phyloP scores from a whole-genome alignment of 768 basidiomycete genomes.

The Dioszegia hungarica region DNA sequence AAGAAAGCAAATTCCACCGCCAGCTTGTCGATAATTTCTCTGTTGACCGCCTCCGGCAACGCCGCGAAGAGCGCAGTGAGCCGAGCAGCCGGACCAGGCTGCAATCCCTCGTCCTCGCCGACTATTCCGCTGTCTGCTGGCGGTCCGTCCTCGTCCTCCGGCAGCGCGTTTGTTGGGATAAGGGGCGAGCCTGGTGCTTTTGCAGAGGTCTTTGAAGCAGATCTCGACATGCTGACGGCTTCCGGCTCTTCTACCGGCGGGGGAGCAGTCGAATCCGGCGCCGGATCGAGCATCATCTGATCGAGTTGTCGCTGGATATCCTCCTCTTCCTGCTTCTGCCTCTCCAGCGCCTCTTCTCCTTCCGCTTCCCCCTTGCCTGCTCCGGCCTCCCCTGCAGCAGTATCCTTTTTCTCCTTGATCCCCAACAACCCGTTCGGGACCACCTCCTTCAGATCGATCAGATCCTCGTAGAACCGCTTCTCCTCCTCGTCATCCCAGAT shows the following conservation, averaged over 20 bases:
- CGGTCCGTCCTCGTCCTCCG: conserved; percentile 5
- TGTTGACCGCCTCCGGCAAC: conserved; percentile 89
- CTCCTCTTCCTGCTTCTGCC: conserved; percentile 54
- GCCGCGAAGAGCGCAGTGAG: conserved; percentile 84
- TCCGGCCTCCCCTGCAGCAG: neutral
- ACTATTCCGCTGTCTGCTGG: conserved; percentile 1
- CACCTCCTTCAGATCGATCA: conserved; percentile 84
- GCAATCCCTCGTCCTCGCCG: conserved; percentile 58
- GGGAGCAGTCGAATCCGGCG: conserved; percentile 5
- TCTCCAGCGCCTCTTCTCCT: conserved; percentile 39
- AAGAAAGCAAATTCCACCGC: conserved; percentile 94
- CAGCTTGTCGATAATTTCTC: conserved; percentile 80
- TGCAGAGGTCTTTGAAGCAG: too few relatives aligned
- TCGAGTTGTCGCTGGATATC: conserved; percentile 71
- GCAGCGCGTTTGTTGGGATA: neutral
- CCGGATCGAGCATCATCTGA: conserved; percentile 60
- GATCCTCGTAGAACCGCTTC: conserved; percentile 83
- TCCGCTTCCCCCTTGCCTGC: neutral
- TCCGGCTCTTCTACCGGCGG: neutral
- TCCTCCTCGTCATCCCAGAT: conserved; percentile 99
- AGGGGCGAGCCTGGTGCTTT: too few relatives aligned
- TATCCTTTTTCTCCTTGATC: conserved; percentile 51
- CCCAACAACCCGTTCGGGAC: conserved; percentile 84
- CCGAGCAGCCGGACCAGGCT: conserved; percentile 82
- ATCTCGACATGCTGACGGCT: too few relatives aligned